Evolutionary conservation across 2,329 filamentous ascomycete species (phyloP).

Genomic region (Knoxdaviesia proteae): DNA sequence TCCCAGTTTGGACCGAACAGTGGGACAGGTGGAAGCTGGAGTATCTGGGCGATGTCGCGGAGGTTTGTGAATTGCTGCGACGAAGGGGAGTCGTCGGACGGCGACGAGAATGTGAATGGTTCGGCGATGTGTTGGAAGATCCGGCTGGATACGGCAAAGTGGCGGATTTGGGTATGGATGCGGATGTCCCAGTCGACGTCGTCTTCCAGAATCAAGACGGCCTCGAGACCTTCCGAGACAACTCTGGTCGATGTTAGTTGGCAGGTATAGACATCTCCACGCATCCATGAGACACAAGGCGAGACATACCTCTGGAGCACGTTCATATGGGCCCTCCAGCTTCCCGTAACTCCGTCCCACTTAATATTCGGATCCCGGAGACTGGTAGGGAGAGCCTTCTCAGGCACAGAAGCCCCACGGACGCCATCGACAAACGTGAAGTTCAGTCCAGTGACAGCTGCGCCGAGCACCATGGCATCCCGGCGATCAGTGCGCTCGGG

Average conservation of each 20-base stretch:
- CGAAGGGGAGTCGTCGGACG: too few relatives aligned
- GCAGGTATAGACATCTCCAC: background rate
- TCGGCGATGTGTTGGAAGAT: too few relatives aligned
- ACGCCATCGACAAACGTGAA: slow-evolving; percentile 26
- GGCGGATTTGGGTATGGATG: slow-evolving; percentile 1
- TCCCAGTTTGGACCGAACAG: slow-evolving; percentile 30
- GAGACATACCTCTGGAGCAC: slow-evolving; percentile 12
- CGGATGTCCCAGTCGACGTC: slow-evolving; percentile 36
- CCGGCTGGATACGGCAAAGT: background rate
- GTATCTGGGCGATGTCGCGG: too few relatives aligned
- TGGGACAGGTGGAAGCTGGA: background rate
- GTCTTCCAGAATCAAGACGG: slow-evolving; percentile 32
- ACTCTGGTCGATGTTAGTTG: slow-evolving; percentile 11
- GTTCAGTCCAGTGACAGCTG: slow-evolving; percentile 20
- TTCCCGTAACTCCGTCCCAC: slow-evolving; percentile 1
- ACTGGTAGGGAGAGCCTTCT: slow-evolving; percentile 13
- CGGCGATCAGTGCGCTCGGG: slow-evolving; percentile 27
- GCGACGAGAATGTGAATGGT: too few relatives aligned
- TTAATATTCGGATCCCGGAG: background rate
- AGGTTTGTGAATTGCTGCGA: too few relatives aligned
- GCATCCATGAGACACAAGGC: background rate
- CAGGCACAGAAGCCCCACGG: slow-evolving; percentile 14
- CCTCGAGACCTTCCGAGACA: slow-evolving; percentile 21
- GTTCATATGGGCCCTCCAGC: slow-evolving; percentile 20
- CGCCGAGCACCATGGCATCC: slow-evolving; percentile 25